Base-by-base conservation (phyloP, 2,329 filamentous ascomycete genomes). In the Talaromyces sp. region DNA sequence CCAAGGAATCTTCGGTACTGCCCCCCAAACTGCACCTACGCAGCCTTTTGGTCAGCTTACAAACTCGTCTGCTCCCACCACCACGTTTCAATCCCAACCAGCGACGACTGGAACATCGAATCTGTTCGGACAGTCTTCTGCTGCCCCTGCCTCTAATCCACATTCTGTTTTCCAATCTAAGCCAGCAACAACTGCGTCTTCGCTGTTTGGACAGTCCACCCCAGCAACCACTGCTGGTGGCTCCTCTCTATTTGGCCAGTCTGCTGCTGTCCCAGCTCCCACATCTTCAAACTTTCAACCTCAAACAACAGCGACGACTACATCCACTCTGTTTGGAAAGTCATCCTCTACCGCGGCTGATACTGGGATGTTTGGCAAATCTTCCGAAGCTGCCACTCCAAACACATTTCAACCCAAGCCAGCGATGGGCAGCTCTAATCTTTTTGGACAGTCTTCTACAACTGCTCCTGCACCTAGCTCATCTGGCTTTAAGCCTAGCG, bases 171-270 rank as follows among this genome's bases (percentile, higher is more conserved):
- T 55, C 31, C 49, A 60, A 26, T 10, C 53, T 6, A 55, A 59
- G 41, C 27, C 56, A 21, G 32, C 59, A 24, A 54, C 62, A 6
- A 62, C 52, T 46, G 55, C 49, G 27, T 35, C 62, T 27, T 55
- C 64, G 11, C 55, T 65, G 29, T 58, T 64, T 54, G 58, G 64
- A 35, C 50, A 57, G 27, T 58, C 57, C 19, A 58, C 51, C 13
- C 66, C 66, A 56, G 56, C 66, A 24, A 66, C 63, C 29, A 57
- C 63, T 29, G 56, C 63, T n/a, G 61, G 58, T 21, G 67, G 68
- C 27, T 62, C 67, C 24, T 62, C 65, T 29, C 41, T 67, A n/a
- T 73, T 74, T 58, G 66, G 66, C 11, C 68, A 73, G 56, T 68
- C 70, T 51, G 59, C 63, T 53, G 64, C 58, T 32, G 63, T 53